phyloP scores from a whole-genome alignment of 2,329 filamentous ascomycete species.

The Waltergamsia citrina region DNA sequence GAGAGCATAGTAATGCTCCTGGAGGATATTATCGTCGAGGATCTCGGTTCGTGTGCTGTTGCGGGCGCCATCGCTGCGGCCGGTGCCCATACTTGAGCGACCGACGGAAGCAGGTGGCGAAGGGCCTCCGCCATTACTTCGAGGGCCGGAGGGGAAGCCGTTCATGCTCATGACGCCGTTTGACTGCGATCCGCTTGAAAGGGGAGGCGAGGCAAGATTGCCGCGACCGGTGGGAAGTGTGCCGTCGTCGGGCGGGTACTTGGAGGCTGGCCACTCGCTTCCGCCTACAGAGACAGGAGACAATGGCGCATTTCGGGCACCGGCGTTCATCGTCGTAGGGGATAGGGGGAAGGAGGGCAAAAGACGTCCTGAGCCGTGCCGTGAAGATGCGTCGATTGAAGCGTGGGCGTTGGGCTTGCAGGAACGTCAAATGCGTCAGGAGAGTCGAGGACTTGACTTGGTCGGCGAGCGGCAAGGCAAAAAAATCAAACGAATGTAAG shows the following conservation, averaged over 20 bases:
- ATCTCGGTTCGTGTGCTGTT: constrained; percentile 48
- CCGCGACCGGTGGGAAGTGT: constrained; percentile 44
- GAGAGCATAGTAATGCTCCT: constrained; percentile 74
- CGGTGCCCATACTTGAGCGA: constrained; percentile 72
- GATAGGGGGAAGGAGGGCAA: too few relatives aligned
- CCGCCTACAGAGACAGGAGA: constrained; percentile 77
- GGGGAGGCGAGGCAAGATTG: constrained; percentile 59
- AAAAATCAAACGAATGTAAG: background rate
- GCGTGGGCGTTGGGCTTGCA: too few relatives aligned
- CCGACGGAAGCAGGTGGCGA: constrained; percentile 86
- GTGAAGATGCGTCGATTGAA: too few relatives aligned
- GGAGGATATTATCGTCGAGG: constrained; percentile 49
- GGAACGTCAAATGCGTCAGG: too few relatives aligned
- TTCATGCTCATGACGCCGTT: constrained; percentile 49
- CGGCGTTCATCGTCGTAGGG: constrained; percentile 52
- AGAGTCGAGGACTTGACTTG: too few relatives aligned
- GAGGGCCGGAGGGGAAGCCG: constrained; percentile 45
- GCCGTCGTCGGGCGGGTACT: constrained; percentile 51
- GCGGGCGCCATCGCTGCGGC: constrained; percentile 55
- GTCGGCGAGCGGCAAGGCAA: background rate
- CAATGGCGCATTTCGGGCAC: constrained; percentile 61
- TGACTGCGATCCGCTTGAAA: constrained; percentile 50
- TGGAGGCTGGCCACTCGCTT: constrained; percentile 71
- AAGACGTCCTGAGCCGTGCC: too few relatives aligned
- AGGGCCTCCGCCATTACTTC: constrained; percentile 51